Percentiles rank a stretch among this genome's conserved stretches.
phyloP scores from a whole-genome alignment of 495 filamentous ascomycete species.

The Achaetomiella virescens region DNA sequence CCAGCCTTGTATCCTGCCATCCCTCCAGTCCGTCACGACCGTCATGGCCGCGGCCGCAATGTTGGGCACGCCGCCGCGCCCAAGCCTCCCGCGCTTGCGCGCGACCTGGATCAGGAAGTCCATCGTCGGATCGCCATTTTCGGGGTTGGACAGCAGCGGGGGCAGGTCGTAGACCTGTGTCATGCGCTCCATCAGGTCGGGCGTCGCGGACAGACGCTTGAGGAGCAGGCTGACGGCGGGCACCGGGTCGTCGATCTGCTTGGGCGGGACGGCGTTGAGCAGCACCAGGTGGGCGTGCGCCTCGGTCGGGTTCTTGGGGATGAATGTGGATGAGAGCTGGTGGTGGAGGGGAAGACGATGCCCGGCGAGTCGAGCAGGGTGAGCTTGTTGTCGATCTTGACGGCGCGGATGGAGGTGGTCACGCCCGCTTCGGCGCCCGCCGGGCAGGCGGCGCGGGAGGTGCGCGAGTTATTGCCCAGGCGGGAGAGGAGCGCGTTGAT shows the following conservation, averaged over 20 bases:
- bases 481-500: slow-evolving; percentile 89
- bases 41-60: slow-evolving; percentile 79
- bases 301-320: slow-evolving; percentile 57
- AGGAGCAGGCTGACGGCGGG: slow-evolving; percentile 79
- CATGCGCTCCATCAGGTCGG: slow-evolving; percentile 67
- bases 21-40: slow-evolving; percentile 91
- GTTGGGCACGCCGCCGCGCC: slow-evolving; percentile 88
- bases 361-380: slow-evolving; percentile 93
- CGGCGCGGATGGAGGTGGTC: slow-evolving; percentile 78
- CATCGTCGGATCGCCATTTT: slow-evolving; percentile 67
- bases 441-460: slow-evolving; percentile 62
- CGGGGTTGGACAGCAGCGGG: slow-evolving; percentile 56
- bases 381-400: slow-evolving; percentile 92
- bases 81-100: slow-evolving; percentile 80
- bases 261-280: slow-evolving; percentile 85
- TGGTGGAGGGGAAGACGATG: slow-evolving; percentile 76
- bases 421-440: slow-evolving; percentile 90
- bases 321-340: slow-evolving; percentile 30
- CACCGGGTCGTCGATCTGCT: slow-evolving; percentile 85
- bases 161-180: slow-evolving; percentile 76
- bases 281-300: slow-evolving; percentile 80
- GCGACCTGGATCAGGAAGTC: slow-evolving; percentile 94
- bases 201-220: slow-evolving; percentile 63
- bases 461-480: slow-evolving; percentile 53
- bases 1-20: slow-evolving; percentile 94